These are phyloP conservation scores for Grammothele lineata DNA, from an alignment of 768 basidiomycete species.

Conservation along the genomic window DNA sequence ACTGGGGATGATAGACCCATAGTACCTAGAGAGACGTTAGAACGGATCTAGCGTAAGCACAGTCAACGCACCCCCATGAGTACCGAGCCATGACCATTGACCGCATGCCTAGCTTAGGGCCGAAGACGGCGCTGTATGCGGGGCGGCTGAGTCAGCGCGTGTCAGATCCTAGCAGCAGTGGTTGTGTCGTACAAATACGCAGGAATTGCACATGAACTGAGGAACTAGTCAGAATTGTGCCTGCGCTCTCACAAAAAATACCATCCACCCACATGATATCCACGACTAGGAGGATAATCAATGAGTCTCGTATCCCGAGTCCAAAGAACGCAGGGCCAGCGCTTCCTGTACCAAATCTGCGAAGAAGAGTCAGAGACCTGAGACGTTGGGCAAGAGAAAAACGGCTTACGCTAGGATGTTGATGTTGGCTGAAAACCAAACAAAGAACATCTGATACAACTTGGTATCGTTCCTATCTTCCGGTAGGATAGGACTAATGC, in stretches of 20 bases:
- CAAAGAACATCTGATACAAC: slow-evolving; percentile 62
- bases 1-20: slow-evolving; percentile 33
- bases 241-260: too few species aligned
- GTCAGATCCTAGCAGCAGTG: too few species aligned
- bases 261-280: slow-evolving; percentile 35
- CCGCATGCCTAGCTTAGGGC: slow-evolving; percentile 52
- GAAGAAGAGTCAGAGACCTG: not conserved
- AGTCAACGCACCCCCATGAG: slow-evolving; percentile 40
- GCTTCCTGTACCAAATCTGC: slow-evolving; percentile 45
- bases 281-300: slow-evolving; percentile 37
- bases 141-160: too few species aligned
- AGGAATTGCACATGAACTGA: slow-evolving; percentile 31
- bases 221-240: too few species aligned
- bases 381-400: not conserved
- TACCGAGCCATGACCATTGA: slow-evolving; percentile 56
- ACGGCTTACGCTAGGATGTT: slow-evolving; percentile 52
- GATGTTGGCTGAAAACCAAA: slow-evolving; percentile 70
- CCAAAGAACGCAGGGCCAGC: slow-evolving; percentile 48
- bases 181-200: slow-evolving; percentile 40
- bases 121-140: slow-evolving; percentile 40
- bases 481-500: slow-evolving; percentile 49
- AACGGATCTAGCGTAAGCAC: not conserved
- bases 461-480: slow-evolving; percentile 53
- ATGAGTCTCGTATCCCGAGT: slow-evolving; percentile 40
- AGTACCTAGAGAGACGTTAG: slow-evolving; percentile 28